Conservation (phyloP, 2,329 filamentous ascomycete genomes). For the Coccinonectria pachysandricola region DNA sequence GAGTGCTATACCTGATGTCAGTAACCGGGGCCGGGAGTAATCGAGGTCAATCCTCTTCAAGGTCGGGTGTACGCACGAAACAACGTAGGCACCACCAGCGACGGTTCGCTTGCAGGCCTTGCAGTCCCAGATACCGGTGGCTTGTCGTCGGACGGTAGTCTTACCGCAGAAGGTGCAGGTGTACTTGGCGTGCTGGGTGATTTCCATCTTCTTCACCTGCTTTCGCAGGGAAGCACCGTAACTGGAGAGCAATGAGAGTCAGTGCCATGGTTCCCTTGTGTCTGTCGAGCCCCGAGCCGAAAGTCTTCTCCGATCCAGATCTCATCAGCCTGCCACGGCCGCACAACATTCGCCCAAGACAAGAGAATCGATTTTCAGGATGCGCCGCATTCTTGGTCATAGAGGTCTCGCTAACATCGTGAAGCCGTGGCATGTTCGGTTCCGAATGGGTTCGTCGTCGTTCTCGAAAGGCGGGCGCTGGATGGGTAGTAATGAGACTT, state of each 20-base stretch:
- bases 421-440: conserved; percentile 8
- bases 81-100: conserved; percentile 71
- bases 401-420: conserved; percentile 2
- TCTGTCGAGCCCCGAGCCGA: too few relatives aligned
- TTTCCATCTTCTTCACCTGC: conserved; percentile 97
- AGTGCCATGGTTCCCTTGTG: too few relatives aligned
- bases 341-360: conserved; percentile 1
- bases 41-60: too few relatives aligned
- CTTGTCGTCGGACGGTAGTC: conserved; percentile 81
- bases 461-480: conserved; percentile 10
- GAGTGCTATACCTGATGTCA: conserved; percentile 68
- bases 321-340: conserved; percentile 5
- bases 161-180: conserved; percentile 99
- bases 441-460: conserved; percentile 5
- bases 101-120: conserved; percentile 82
- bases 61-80: conserved; percentile 74
- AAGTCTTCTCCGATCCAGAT: too few relatives aligned
- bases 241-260: too few relatives aligned
- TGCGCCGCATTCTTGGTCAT: conserved; percentile 2
- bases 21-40: too few relatives aligned
- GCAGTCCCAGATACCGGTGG: conserved; percentile 96
- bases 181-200: conserved; percentile 95
- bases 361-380: too few relatives aligned
- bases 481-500: conserved; percentile 31
- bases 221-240: conserved; percentile 99